Evolutionary conservation across 148 eudicot species (phyloP).

Genomic region (Persicaria tinctoria): DNA sequence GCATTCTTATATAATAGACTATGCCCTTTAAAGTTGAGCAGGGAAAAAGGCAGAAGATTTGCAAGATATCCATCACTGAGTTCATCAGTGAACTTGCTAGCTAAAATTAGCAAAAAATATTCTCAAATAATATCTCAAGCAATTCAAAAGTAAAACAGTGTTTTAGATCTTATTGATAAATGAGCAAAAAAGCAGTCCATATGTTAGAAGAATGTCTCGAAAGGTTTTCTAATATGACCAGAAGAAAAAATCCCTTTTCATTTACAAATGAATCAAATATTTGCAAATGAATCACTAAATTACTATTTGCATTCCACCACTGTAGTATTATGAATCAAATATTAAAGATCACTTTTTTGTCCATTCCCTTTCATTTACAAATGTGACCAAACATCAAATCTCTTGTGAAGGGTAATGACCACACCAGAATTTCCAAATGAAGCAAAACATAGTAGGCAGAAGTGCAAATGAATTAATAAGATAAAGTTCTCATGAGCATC

Average conservation of each 20-base stretch:
- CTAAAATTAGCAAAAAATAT: background rate
- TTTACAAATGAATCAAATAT: background rate
- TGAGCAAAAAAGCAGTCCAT: background rate
- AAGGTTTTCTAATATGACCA: background rate
- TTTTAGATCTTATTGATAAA: background rate
- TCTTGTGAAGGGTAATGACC: background rate
- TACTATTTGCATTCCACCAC: too few species aligned
- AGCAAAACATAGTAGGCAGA: slow-evolving; percentile 4
- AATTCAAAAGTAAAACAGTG: background rate
- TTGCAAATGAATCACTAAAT: background rate
- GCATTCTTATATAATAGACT: too few species aligned
- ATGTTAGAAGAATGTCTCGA: background rate
- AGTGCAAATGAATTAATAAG: background rate
- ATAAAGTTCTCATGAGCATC: slow-evolving; percentile 7
- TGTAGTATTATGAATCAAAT: too few species aligned
- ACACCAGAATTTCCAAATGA: background rate
- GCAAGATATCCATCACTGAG: background rate
- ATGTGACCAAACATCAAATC: background rate
- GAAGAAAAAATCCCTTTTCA: background rate
- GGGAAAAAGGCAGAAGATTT: too few species aligned
- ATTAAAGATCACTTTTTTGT: background rate
- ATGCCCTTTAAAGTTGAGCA: too few species aligned
- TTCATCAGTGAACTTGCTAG: background rate
- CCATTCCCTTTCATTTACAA: background rate
- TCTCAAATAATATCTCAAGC: background rate